A percentile compares a stretch with the other conserved stretches of the same genome.
Evolutionary conservation across 345 rosid genomes (phyloP).

Genomic region (Raphanus sativus): DNA sequence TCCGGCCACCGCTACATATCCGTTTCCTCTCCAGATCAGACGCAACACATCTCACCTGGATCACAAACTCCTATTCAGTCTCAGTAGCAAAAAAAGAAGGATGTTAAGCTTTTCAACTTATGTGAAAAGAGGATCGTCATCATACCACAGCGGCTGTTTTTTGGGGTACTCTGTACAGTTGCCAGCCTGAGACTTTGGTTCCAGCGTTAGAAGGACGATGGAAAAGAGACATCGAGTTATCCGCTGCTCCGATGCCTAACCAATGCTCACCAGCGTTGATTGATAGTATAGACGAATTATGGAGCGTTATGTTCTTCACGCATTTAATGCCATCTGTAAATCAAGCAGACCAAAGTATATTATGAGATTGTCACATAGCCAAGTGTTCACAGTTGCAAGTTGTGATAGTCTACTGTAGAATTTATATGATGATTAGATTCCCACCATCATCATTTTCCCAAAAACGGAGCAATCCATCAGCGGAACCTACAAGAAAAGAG

Average conservation of each 20-base stretch:
- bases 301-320: slow-evolving; percentile 89
- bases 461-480: slow-evolving; percentile 95
- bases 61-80: slow-evolving; percentile 10
- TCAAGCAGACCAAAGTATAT: background rate
- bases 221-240: slow-evolving; percentile 97
- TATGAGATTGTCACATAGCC: background rate
- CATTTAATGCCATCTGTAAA: slow-evolving; percentile 74
- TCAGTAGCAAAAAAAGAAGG: background rate
- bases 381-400: background rate
- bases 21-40: slow-evolving; percentile 98
- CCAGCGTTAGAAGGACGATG: slow-evolving; percentile 86
- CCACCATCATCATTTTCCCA: slow-evolving; percentile 97
- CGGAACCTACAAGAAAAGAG: slow-evolving; percentile 62
- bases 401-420: background rate
- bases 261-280: slow-evolving; percentile 93
- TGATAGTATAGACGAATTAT: slow-evolving; percentile 71
- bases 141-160: slow-evolving; percentile 82
- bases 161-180: slow-evolving; percentile 94
- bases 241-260: slow-evolving; percentile 98
- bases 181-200: slow-evolving; percentile 90
- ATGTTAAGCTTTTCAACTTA: background rate
- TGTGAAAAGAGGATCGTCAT: slow-evolving; percentile 23
- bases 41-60: slow-evolving; percentile 90
- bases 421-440: slow-evolving; percentile 19
- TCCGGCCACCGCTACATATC: slow-evolving; percentile 97